Evolutionary conservation across 345 rosid genomes (phyloP).

Genomic region (Turnera subulata): DNA sequence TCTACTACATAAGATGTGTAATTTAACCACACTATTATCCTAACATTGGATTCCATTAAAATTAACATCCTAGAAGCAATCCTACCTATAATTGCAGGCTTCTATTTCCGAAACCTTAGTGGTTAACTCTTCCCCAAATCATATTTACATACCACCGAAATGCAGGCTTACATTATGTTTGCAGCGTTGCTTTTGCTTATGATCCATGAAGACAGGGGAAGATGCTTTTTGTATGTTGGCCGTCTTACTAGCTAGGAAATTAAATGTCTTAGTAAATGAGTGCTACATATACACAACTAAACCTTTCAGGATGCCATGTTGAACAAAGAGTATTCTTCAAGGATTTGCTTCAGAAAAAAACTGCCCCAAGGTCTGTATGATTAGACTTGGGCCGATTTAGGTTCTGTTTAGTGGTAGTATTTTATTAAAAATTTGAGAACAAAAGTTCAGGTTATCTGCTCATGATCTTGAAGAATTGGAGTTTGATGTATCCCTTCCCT

Average conservation of each 20-base stretch:
- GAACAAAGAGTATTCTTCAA: slow-evolving; percentile 98
- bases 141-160: no score
- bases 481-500: slow-evolving; percentile 97
- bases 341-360: slow-evolving; percentile 77
- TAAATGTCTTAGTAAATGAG: slow-evolving; percentile 88
- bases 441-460: slow-evolving; percentile 66
- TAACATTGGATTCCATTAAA: no score
- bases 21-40: no score
- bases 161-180: slow-evolving; percentile 95
- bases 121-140: no score
- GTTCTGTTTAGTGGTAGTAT: slow-evolving; percentile 1
- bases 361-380: slow-evolving; percentile 71
- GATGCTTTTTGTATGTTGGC: slow-evolving; percentile 99
- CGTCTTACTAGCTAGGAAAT: slow-evolving; percentile 89
- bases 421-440: slow-evolving; percentile 4
- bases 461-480: slow-evolving; percentile 89
- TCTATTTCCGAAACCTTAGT: no score
- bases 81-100: no score
- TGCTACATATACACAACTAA: slow-evolving; percentile 91
- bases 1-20: no score
- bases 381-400: background rate
- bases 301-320: slow-evolving; percentile 96
- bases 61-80: no score
- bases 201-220: slow-evolving; percentile 99
- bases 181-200: slow-evolving; percentile 90